Base-by-base conservation (phyloP, 345 rosid species). In the Conringia planisiliqua region DNA sequence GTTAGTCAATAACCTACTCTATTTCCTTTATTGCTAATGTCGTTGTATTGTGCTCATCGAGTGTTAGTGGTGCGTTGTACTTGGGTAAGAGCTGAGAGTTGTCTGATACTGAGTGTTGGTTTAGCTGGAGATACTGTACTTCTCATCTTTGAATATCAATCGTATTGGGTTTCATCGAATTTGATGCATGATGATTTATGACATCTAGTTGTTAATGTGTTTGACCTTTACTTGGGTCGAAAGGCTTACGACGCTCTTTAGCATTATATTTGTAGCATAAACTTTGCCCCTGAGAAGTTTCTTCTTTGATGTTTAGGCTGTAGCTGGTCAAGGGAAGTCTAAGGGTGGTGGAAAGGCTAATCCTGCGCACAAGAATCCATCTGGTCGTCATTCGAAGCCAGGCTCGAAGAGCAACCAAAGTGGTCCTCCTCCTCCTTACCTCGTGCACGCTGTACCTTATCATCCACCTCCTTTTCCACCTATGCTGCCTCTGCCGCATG, bases 401-500 rank as follows among this genome's bases (percentile, higher is more conserved):
- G 92, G 90, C 46, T 57, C 87, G 1, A 95, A 85, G 80, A 88
- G 85, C 40, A 85, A 81, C 78, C 79, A 84, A 54, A 86, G 80
- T 73, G 76, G 36, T 73, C 77, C 48, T 50, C 68, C 75, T 30
- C 93, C 91, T 61, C 87, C 89, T 60, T 89, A 85, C 71, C 81
- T 89, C 44, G 70, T 80, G 62, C 86, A 64, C 29, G 20, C 83
- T 6, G 72, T 82, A 24, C 84, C 91, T 39, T 89, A 87, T 74
- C 82, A 73, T 72, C 96, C 83, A 66, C 83, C 83, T 64, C 72
- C 86, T 72, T 81, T 85, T 72, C 90, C 82, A 77, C 78, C 89
- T 68, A 82, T 86, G 87, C 74, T 78, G 48, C 87, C 89, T 76
- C 88, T 83, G 35, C 89, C 92, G 14, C 92, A 86, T 50, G 79